Evolutionary conservation across 1,139 yeast genomes (phyloP).

Genomic region (Debaryomycetaceae sp.): DNA sequence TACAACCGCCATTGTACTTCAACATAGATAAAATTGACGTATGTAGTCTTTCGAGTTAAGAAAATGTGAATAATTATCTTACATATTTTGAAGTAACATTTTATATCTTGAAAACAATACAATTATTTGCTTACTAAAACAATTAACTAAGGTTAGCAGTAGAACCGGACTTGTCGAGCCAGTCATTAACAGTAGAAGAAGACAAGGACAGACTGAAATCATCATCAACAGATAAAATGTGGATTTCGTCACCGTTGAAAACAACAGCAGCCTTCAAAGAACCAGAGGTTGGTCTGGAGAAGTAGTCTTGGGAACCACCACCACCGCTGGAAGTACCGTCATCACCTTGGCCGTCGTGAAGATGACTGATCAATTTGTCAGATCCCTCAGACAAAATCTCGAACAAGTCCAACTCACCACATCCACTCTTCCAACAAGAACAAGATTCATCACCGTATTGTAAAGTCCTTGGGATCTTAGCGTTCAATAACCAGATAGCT

Average conservation of each 20-base stretch:
- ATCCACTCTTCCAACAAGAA: constrained; percentile 75
- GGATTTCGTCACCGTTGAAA: constrained; percentile 55
- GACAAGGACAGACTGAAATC: constrained; percentile 44
- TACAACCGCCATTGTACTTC: constrained; percentile 16
- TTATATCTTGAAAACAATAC: background rate
- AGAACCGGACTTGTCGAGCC: constrained; percentile 55
- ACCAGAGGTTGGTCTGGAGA: constrained; percentile 72
- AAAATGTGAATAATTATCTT: no score
- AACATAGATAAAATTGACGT: no score
- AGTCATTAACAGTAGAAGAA: constrained; percentile 49
- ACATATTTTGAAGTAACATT: no score
- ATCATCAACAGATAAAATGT: constrained; percentile 59
- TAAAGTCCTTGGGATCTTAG: constrained; percentile 75
- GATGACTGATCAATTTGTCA: constrained; percentile 69
- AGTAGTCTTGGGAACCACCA: constrained; percentile 87
- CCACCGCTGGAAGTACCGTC: constrained; percentile 44
- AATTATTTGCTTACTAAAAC: background rate
- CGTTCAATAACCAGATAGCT: constrained; percentile 75
- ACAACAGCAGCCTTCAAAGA: constrained; percentile 89
- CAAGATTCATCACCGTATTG: constrained; percentile 64
- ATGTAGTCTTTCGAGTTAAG: no score
- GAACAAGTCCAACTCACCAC: constrained; percentile 82
- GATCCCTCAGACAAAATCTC: constrained; percentile 75
- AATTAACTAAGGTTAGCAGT: constrained; percentile 24
- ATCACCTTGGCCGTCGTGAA: constrained; percentile 84